Percentiles rank a stretch among this genome's conserved stretches.
Conservation (phyloP, 2,329 filamentous ascomycete genomes). For the Macroventuria anomochaeta region DNA sequence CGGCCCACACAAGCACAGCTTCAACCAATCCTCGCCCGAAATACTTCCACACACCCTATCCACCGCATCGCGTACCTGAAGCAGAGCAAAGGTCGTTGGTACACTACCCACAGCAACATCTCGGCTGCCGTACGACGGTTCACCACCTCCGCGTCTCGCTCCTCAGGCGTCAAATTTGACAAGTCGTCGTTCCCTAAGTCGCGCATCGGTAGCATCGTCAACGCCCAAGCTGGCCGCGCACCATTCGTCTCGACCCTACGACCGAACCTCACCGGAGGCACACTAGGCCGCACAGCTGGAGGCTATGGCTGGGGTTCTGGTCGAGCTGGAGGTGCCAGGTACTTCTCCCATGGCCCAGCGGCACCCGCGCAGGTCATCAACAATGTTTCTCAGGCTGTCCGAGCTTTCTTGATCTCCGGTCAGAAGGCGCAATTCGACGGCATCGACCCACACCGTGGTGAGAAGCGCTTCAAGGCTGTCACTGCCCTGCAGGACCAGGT, state of each 20-base stretch:
- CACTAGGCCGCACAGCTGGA: constrained; percentile 81
- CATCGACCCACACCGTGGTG: constrained; percentile 68
- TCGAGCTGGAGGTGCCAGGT: constrained; percentile 73
- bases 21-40: constrained; percentile 66
- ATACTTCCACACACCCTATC: constrained; percentile 63
- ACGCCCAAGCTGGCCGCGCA: constrained; percentile 72
- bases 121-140: constrained; percentile 58
- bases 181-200: constrained; percentile 63
- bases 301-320: constrained; percentile 83
- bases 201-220: constrained; percentile 61
- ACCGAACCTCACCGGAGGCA: constrained; percentile 89
- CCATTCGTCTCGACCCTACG: constrained; percentile 89
- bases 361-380: constrained; percentile 88
- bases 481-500: constrained; percentile 76
- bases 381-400: constrained; percentile 92
- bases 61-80: constrained; percentile 68
- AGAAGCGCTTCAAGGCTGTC: constrained; percentile 81
- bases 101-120: constrained; percentile 62
- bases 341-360: constrained; percentile 88
- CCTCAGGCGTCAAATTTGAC: constrained; percentile 54
- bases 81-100: constrained; percentile 69
- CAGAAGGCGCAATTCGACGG: constrained; percentile 89
- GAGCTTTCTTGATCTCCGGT: constrained; percentile 90
- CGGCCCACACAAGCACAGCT: constrained; percentile 57
- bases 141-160: constrained; percentile 55